A percentile compares a stretch with the other conserved stretches of the same genome.
These are phyloP conservation scores for Sugiyamaella grinbergsii DNA, from an alignment of 1,139 yeast species.

Conservation along the genomic window DNA sequence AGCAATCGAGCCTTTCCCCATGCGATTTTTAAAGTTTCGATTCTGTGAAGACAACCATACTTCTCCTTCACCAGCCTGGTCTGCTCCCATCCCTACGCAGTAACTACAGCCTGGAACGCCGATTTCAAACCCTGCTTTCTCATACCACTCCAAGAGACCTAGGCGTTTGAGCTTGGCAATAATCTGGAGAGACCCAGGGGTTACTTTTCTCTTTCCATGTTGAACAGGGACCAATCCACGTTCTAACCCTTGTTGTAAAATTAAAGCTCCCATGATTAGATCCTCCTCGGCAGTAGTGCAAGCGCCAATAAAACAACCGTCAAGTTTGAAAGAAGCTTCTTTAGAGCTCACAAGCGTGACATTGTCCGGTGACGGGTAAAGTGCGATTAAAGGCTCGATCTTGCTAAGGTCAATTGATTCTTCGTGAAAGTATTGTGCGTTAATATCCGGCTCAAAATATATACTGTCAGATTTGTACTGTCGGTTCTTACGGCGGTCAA, in stretches of 20 bases:
- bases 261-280: constrained; percentile 23
- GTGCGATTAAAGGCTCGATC: constrained; percentile 20
- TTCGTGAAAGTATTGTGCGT: constrained; percentile 19
- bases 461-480: constrained; percentile 11
- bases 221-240: constrained; percentile 19
- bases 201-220: constrained; percentile 18
- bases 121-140: constrained; percentile 25
- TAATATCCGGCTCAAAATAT: constrained; percentile 21
- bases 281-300: constrained; percentile 27
- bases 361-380: constrained; percentile 25
- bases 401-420: constrained; percentile 18
- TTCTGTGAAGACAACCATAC: constrained; percentile 26
- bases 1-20: constrained; percentile 25
- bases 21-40: constrained; percentile 24
- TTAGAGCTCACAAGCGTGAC: constrained; percentile 18
- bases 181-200: constrained; percentile 24
- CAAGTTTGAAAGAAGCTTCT: constrained; percentile 18
- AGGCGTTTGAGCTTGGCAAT: constrained; percentile 21
- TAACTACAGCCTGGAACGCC: constrained; percentile 26
- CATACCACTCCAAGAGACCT: constrained; percentile 23
- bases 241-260: constrained; percentile 21
- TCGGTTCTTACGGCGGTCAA: constrained; percentile 17
- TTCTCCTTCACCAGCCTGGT: constrained; percentile 25
- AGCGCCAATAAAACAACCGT: constrained; percentile 26
- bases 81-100: constrained; percentile 26